These are phyloP conservation scores for Zopfochytrium polystomum DNA, from an alignment of 371 early-diverging fungal species.

Conservation along the genomic window DNA sequence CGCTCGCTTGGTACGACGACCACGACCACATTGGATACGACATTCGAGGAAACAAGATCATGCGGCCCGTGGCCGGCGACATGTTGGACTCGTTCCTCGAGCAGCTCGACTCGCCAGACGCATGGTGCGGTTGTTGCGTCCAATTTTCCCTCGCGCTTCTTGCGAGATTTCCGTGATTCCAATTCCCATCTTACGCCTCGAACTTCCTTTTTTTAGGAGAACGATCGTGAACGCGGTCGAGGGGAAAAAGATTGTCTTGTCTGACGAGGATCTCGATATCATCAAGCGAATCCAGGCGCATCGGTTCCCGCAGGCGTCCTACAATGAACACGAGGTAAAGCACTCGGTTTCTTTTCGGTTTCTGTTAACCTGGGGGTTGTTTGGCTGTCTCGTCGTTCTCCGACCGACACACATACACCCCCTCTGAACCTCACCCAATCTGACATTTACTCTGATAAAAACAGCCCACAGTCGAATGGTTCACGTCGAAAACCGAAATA, in stretches of 20 bases:
- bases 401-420: too few relatives aligned
- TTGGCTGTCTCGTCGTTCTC: not conserved
- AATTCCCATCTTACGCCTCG: not conserved
- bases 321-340: slow-evolving; percentile 77
- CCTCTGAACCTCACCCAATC: too few relatives aligned
- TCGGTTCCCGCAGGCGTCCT: slow-evolving; percentile 75
- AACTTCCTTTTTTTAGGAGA: too few relatives aligned
- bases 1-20: slow-evolving; percentile 95
- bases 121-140: slow-evolving; percentile 68
- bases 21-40: slow-evolving; percentile 95
- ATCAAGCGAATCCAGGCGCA: slow-evolving; percentile 81
- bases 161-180: not conserved
- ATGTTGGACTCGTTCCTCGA: slow-evolving; percentile 90
- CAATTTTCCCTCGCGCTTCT: too few relatives aligned
- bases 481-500: slow-evolving; percentile 74
- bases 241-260: slow-evolving; percentile 76
- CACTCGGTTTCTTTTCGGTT: not conserved
- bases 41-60: slow-evolving; percentile 84
- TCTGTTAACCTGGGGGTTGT: not conserved
- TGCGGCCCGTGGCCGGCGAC: slow-evolving; percentile 73
- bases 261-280: slow-evolving; percentile 86
- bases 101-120: slow-evolving; percentile 88
- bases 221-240: slow-evolving; percentile 78
- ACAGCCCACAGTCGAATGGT: slow-evolving; percentile 91
- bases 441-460: too few relatives aligned